Conservation (phyloP, 306 rosid species). For the Chamaecrista fasciculata region DNA sequence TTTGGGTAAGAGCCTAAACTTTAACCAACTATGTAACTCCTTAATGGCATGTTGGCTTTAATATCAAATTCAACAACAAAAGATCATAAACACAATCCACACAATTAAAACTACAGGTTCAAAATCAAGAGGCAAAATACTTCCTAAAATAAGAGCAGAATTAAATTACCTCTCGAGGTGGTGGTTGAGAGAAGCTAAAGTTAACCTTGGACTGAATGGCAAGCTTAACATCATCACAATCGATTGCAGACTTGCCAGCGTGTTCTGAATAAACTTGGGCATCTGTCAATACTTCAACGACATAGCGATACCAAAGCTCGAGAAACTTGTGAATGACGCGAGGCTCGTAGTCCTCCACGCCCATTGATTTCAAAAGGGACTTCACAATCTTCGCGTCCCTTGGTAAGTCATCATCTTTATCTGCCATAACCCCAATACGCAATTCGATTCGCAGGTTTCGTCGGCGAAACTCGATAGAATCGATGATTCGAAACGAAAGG, state of each 20-base stretch:
- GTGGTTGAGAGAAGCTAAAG: slow-evolving; percentile 93
- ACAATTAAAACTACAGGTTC: neutral
- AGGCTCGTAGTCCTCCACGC: slow-evolving; percentile 86
- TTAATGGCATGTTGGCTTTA: neutral
- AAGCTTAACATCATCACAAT: slow-evolving; percentile 85
- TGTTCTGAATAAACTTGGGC: slow-evolving; percentile 97
- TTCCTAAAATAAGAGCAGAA: neutral
- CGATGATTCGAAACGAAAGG: neutral
- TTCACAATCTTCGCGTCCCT: slow-evolving; percentile 86
- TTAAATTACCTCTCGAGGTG: slow-evolving; percentile 95
- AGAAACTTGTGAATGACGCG: slow-evolving; percentile 78
- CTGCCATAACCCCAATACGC: slow-evolving; percentile 45
- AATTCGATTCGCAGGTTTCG: neutral
- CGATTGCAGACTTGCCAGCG: slow-evolving; percentile 71
- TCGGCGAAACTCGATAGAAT: neutral
- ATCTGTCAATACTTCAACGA: slow-evolving; percentile 73
- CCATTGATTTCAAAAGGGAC: slow-evolving; percentile 80
- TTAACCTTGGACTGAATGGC: slow-evolving; percentile 90
- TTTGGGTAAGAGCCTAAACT: too few species aligned
- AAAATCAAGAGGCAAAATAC: neutral
- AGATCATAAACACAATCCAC: neutral
- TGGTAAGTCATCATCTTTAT: slow-evolving; percentile 80
- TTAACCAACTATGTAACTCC: too few species aligned
- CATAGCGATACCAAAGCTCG: slow-evolving; percentile 93
- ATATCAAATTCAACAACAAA: neutral